Percentiles rank a stretch among this genome's conserved stretches.
Evolutionary conservation across 768 basidiomycete genomes (phyloP).

Genomic region (Boletus vermiculosoides): DNA sequence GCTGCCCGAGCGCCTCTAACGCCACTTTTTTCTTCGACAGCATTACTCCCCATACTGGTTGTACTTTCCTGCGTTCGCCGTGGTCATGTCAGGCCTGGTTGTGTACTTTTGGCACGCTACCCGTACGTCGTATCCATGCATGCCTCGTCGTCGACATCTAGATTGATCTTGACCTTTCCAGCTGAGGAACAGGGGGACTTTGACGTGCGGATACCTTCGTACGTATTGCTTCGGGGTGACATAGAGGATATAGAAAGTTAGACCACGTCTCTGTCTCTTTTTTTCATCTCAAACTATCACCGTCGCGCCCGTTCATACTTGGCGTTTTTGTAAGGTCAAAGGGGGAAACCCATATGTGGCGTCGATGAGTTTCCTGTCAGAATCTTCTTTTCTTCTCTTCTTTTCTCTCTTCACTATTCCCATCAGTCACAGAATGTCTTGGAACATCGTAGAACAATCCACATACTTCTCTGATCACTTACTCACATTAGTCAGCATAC

Average conservation of each 20-base stretch:
- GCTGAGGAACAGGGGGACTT: slow-evolving; percentile 70
- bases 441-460: too few relatives aligned
- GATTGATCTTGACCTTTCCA: slow-evolving; percentile 27
- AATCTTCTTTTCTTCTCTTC: too few relatives aligned
- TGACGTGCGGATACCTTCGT: slow-evolving; percentile 23
- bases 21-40: slow-evolving; percentile 37
- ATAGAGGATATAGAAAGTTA: slow-evolving; percentile 18
- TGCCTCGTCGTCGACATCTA: too few relatives aligned
- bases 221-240: slow-evolving; percentile 6
- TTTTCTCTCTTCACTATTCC: too few relatives aligned
- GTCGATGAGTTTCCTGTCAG: too few relatives aligned
- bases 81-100: slow-evolving; percentile 70
- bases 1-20: not conserved
- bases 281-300: too few relatives aligned
- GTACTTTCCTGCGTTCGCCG: slow-evolving; percentile 76
- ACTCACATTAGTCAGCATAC: too few relatives aligned
- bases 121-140: slow-evolving; percentile 49
- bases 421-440: too few relatives aligned
- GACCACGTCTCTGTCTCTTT: not conserved
- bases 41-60: slow-evolving; percentile 85
- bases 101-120: slow-evolving; percentile 84
- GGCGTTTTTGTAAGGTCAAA: too few relatives aligned
- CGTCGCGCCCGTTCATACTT: too few relatives aligned
- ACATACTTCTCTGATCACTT: too few relatives aligned
- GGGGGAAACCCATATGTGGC: too few relatives aligned